phyloP scores from a whole-genome alignment of 768 basidiomycete species.

The Suillus luteus region DNA sequence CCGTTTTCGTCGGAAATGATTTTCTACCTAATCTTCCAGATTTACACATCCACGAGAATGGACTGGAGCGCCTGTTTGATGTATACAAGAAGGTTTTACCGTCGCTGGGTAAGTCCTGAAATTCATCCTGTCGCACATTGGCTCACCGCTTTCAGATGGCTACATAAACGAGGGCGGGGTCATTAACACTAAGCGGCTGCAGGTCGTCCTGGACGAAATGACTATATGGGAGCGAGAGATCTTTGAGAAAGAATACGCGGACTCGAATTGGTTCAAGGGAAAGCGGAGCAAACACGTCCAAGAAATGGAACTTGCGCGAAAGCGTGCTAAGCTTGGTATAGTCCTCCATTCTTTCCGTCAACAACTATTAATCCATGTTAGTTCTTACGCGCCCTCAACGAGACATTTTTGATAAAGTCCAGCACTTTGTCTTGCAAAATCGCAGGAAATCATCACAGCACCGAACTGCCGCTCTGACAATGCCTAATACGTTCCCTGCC shows the following conservation, averaged over 20 bases:
- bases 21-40: constrained; percentile 96
- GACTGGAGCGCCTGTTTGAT: constrained; percentile 88
- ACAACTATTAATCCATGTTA: background rate
- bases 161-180: constrained; percentile 90
- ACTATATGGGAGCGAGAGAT: constrained; percentile 84
- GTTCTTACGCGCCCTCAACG: constrained; percentile 78
- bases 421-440: constrained; percentile 65
- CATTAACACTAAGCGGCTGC: constrained; percentile 79
- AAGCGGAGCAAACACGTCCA: constrained; percentile 79
- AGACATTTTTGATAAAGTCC: constrained; percentile 76
- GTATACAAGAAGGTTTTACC: constrained; percentile 94
- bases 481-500: constrained; percentile 80
- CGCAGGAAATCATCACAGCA: constrained; percentile 32
- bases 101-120: constrained; percentile 52
- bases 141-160: constrained; percentile 56
- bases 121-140: background rate
- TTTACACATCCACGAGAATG: constrained; percentile 97
- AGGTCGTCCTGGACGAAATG: constrained; percentile 88
- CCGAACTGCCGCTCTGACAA: constrained; percentile 49
- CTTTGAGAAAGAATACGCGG: constrained; percentile 90
- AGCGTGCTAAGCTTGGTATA: constrained; percentile 65
- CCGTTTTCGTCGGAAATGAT: constrained; percentile 97
- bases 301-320: constrained; percentile 62
- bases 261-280: constrained; percentile 91
- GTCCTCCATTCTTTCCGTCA: constrained; percentile 13